Evolutionary conservation across 2,329 filamentous ascomycete species (phyloP), one percentile per base, ranked within the genome.

Genomic region (Aspergillus japonicus): DNA sequence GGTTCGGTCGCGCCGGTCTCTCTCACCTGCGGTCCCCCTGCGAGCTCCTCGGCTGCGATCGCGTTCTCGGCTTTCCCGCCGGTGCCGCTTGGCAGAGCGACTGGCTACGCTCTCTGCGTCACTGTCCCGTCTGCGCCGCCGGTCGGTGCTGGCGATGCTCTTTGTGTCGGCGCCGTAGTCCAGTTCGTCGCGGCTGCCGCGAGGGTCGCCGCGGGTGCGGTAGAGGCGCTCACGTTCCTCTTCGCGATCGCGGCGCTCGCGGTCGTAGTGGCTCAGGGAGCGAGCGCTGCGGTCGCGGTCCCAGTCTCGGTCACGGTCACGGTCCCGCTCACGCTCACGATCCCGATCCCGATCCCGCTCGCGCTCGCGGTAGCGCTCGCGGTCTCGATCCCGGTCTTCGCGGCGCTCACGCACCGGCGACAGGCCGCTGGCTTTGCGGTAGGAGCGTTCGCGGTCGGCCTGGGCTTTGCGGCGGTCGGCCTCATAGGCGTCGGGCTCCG

Each of bases 401-500:
- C 72, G 70, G 52, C 74, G 67, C 39, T 77, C 76, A 21, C 71
- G 73, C n/a, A 71, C 63, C 19, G 83, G 83, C 67, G 84, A 81
- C 64, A 85, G 71, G 68, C 85, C 80, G 65, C 89, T 90, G 78
- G 87, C 87, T 78, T 95, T 96, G 75, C 91, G 88, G 78, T 96
- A 96, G 69, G 96, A 93, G 66, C 93, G 89, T 78, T 98, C 96
- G 51, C 96, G 89, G 73, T 96, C 93, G 59, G 93, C 92, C 72
- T 95, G 93, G 48, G 94, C 94, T 75, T 94, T 95, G 70, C 92
- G 89, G 66, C 95, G 88, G 73, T 99, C 95, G 61, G 93, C 95
- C 77, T 98, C 95, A 76, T 99, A 99, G 21, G 91, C 87, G 78
- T 99, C 93, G 60, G 87, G 86, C 76, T 98, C 95, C n/a, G 92